Conservation (phyloP, 352 stramenopile genomes). For the Pythium aristosporum region DNA sequence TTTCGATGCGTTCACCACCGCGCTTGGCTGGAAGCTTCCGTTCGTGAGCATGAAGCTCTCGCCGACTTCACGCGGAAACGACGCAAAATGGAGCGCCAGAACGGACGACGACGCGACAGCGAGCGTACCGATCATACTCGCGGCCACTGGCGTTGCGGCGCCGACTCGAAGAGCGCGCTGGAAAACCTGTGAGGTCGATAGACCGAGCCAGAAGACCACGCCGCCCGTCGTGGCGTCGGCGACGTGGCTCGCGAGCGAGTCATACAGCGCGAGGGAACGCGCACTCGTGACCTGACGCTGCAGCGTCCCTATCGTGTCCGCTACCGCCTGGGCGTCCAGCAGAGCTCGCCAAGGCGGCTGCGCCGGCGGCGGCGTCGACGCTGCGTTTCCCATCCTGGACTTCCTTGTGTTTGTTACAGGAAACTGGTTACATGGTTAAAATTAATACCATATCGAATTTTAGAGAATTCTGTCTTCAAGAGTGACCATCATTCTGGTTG, state of each 20-base stretch:
- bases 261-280: slow-evolving; percentile 25
- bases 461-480: neutral
- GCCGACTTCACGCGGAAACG: slow-evolving; percentile 26
- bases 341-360: slow-evolving; percentile 1
- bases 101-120: slow-evolving; percentile 33
- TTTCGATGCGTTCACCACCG: neutral
- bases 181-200: slow-evolving; percentile 30
- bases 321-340: neutral
- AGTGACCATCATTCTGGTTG: no score
- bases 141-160: slow-evolving; percentile 28
- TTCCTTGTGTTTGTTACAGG: no score
- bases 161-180: slow-evolving; percentile 26
- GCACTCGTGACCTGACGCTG: slow-evolving; percentile 21
- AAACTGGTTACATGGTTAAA: neutral
- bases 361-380: slow-evolving; percentile 12
- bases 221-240: slow-evolving; percentile 33
- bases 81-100: slow-evolving; percentile 31
- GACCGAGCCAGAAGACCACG: slow-evolving; percentile 35
- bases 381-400: slow-evolving; percentile 7
- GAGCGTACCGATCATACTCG: slow-evolving; percentile 25
- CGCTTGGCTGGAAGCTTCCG: neutral
- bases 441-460: slow-evolving; percentile 2
- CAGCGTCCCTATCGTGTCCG: neutral
- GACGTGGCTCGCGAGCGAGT: slow-evolving; percentile 21
- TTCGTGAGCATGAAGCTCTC: slow-evolving; percentile 4